A percentile compares a stretch with the other conserved stretches of the same genome.
Conservation (phyloP, 2,329 filamentous ascomycete species). For the Exophiala oligosperma region DNA sequence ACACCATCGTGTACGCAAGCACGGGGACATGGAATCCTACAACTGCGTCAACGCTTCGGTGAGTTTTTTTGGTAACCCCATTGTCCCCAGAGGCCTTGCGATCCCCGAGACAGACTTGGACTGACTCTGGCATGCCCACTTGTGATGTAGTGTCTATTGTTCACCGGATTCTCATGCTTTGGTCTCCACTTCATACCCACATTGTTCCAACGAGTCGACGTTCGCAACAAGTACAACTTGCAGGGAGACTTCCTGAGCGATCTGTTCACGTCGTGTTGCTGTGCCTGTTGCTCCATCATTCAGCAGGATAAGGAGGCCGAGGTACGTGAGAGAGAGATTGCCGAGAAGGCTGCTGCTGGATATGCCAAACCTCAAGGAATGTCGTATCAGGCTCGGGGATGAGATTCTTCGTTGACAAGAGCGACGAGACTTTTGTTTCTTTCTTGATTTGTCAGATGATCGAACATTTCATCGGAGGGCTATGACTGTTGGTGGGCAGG, state of each 20-base stretch:
- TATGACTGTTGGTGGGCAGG: too few relatives aligned
- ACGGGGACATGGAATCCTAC: conserved; percentile 32
- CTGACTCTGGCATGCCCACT: too few relatives aligned
- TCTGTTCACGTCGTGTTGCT: conserved; percentile 55
- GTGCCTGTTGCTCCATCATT: conserved; percentile 56
- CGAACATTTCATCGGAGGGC: too few relatives aligned
- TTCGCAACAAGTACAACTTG: conserved; percentile 56
- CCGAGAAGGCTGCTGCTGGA: conserved; percentile 14
- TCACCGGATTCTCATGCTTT: conserved; percentile 33
- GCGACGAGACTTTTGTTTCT: too few relatives aligned
- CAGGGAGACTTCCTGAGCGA: conserved; percentile 50
- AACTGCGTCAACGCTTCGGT: conserved; percentile 31
- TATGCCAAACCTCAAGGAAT: conserved; percentile 19
- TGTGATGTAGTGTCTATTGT: conserved; percentile 37
- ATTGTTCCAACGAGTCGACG: conserved; percentile 55
- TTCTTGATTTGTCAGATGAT: too few relatives aligned
- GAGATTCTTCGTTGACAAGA: too few relatives aligned
- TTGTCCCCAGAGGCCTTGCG: not conserved
- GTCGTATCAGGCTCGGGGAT: conserved; percentile 3
- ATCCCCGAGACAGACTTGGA: too few relatives aligned
- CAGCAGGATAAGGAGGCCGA: conserved; percentile 58
- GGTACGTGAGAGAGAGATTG: conserved; percentile 20
- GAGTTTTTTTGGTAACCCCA: not conserved
- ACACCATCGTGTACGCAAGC: conserved; percentile 31
- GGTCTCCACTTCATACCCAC: conserved; percentile 43